Percentiles rank a stretch among this genome's conserved stretches.
phyloP scores from a whole-genome alignment of 345 rosid genomes.

The Citrus reticulata region DNA sequence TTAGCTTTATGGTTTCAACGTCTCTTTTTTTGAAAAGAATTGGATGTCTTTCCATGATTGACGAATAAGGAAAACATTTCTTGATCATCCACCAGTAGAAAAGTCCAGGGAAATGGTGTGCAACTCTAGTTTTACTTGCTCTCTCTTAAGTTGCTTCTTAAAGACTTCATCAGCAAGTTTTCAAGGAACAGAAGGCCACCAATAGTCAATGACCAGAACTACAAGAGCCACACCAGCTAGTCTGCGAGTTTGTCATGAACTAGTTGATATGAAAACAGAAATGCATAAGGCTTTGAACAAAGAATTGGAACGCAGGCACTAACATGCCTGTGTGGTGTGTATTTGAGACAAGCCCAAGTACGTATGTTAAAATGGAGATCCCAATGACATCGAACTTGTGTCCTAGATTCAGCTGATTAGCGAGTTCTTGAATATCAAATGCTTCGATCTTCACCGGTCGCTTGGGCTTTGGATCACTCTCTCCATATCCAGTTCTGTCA shows the following conservation, averaged over 20 bases:
- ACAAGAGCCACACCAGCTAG: constrained; percentile 43
- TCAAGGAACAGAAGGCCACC: constrained; percentile 57
- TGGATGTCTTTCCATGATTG: constrained; percentile 28
- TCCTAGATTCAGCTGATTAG: constrained; percentile 50
- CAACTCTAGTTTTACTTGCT: constrained; percentile 37
- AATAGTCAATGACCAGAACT: constrained; percentile 48
- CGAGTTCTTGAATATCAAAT: constrained; percentile 66
- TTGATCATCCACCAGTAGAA: constrained; percentile 64
- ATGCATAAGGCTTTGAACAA: background rate
- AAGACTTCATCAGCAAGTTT: constrained; percentile 29
- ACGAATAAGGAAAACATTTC: constrained; percentile 43
- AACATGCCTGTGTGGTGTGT: constrained; percentile 52
- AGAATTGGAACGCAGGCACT: background rate
- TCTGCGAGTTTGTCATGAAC: constrained; percentile 21
- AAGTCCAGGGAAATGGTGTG: constrained; percentile 44
- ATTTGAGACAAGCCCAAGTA: constrained; percentile 50
- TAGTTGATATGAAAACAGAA: too few species aligned
- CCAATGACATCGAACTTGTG: constrained; percentile 48
- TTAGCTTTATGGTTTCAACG: constrained; percentile 23
- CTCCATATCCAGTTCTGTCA: constrained; percentile 93
- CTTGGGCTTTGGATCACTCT: constrained; percentile 71
- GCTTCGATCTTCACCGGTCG: constrained; percentile 80
- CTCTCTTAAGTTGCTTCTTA: constrained; percentile 32
- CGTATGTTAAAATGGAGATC: constrained; percentile 40
- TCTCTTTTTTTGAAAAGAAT: constrained; percentile 26